Evolutionary conservation across 352 stramenopile species (phyloP).

Genomic region (Phytophthora capsici): DNA sequence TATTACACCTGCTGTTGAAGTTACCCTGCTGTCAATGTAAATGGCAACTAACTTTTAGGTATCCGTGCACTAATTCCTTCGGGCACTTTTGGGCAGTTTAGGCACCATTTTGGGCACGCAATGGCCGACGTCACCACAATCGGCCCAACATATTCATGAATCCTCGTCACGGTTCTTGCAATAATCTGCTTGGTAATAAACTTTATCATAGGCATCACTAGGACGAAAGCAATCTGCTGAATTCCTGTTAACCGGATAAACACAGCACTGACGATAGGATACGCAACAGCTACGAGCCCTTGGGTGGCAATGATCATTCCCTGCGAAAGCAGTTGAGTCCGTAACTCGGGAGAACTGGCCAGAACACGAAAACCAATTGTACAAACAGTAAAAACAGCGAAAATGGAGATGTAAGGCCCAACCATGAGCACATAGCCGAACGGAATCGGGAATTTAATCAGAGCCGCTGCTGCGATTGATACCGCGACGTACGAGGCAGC

Average conservation of each 20-base stretch:
- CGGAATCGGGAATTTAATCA: background rate
- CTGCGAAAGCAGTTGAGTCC: slow-evolving; percentile 4
- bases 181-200: background rate
- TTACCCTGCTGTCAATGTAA: no score
- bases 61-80: no score
- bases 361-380: background rate
- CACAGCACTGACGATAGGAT: slow-evolving; percentile 16
- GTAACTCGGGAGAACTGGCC: background rate
- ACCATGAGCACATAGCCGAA: background rate
- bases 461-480: background rate
- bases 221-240: slow-evolving; percentile 4
- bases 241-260: background rate
- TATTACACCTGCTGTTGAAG: no score
- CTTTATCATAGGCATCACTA: slow-evolving; percentile 18
- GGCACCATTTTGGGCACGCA: no score
- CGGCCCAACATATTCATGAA: slow-evolving; percentile 21
- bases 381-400: background rate
- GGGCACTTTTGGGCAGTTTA: no score
- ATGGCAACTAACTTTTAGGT: no score
- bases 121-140: no score
- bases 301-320: slow-evolving; percentile 9
- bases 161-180: slow-evolving; percentile 1
- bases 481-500: background rate
- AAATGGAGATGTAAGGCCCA: background rate
- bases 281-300: slow-evolving; percentile 11